phyloP scores from a whole-genome alignment of 1,139 yeast genomes.

The Wickerhamomyces sp. region DNA sequence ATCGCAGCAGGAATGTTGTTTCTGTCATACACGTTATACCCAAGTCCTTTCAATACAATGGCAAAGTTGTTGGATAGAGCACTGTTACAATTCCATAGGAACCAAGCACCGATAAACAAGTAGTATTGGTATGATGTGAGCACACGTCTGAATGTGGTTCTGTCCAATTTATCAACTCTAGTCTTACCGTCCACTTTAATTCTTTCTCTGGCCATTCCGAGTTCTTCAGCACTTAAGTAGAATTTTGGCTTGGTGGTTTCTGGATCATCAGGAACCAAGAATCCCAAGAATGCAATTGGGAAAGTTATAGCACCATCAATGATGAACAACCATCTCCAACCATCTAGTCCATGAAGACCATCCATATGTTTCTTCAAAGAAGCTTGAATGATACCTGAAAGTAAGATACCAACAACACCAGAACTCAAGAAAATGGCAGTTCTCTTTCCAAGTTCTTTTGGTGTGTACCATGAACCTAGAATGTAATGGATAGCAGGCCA shows the following conservation, averaged over 20 bases:
- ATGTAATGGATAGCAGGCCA: slow-evolving; percentile 37
- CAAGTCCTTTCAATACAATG: slow-evolving; percentile 1
- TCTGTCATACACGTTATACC: slow-evolving; percentile 3
- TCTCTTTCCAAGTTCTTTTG: slow-evolving; percentile 34
- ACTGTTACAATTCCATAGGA: not conserved
- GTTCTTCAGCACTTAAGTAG: slow-evolving; percentile 2
- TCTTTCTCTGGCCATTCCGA: slow-evolving; percentile 2
- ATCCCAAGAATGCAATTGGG: slow-evolving; percentile 4
- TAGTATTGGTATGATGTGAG: slow-evolving; percentile 6
- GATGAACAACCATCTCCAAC: slow-evolving; percentile 33
- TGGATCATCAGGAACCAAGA: slow-evolving; percentile 3
- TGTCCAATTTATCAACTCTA: slow-evolving; percentile 1
- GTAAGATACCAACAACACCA: slow-evolving; percentile 33
- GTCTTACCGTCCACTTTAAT: too few species aligned
- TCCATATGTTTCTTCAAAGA: too few species aligned
- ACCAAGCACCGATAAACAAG: not conserved
- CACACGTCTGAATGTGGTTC: not conserved
- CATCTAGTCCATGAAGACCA: slow-evolving; percentile 3
- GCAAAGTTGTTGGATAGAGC: slow-evolving; percentile 1
- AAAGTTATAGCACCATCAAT: slow-evolving; percentile 46
- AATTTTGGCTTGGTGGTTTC: slow-evolving; percentile 1
- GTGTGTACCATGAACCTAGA: slow-evolving; percentile 31
- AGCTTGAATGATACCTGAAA: slow-evolving; percentile 24
- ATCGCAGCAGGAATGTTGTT: slow-evolving; percentile 4
- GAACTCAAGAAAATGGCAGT: slow-evolving; percentile 34